These are phyloP conservation scores for Aspergillus sclerotiicarbonarius DNA, from an alignment of 495 filamentous ascomycete species.

Conservation along the genomic window DNA sequence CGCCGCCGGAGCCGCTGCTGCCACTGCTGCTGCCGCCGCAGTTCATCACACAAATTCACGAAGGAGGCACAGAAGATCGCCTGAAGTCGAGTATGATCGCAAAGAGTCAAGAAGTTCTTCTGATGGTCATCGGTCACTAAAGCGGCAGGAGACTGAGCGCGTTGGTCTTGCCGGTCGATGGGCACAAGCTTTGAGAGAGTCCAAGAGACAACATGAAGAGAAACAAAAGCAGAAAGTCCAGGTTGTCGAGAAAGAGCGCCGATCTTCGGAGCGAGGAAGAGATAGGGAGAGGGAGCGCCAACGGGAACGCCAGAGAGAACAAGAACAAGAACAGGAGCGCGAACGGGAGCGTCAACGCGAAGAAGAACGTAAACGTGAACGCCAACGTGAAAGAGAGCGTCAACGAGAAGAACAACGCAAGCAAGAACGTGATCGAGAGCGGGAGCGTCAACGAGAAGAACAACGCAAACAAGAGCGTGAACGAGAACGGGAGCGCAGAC, in stretches of 20 bases:
- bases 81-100: slow-evolving; percentile 28
- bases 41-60: slow-evolving; percentile 18
- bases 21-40: slow-evolving; percentile 15
- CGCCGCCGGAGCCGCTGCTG: slow-evolving; percentile 14
- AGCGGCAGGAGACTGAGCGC: slow-evolving; percentile 39
- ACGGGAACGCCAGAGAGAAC: slow-evolving; percentile 2
- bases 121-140: slow-evolving; percentile 31
- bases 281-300: slow-evolving; percentile 11
- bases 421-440: slow-evolving; percentile 1
- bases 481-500: slow-evolving; percentile 4
- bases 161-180: slow-evolving; percentile 37
- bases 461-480: slow-evolving; percentile 2
- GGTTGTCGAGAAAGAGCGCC: slow-evolving; percentile 22
- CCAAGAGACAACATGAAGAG: slow-evolving; percentile 38
- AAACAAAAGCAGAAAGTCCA: slow-evolving; percentile 29
- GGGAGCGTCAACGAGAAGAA: slow-evolving; percentile 7
- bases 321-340: neutral
- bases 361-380: neutral
- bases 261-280: slow-evolving; percentile 11
- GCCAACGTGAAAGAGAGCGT: neutral
- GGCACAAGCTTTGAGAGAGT: slow-evolving; percentile 40
- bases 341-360: slow-evolving; percentile 9
- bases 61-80: slow-evolving; percentile 33
- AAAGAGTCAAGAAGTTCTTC: slow-evolving; percentile 38
- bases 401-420: neutral